Evolutionary conservation across 768 basidiomycete species (phyloP), one percentile per base, ranked within the genome.

Genomic region (Psilocybe cyanescens): DNA sequence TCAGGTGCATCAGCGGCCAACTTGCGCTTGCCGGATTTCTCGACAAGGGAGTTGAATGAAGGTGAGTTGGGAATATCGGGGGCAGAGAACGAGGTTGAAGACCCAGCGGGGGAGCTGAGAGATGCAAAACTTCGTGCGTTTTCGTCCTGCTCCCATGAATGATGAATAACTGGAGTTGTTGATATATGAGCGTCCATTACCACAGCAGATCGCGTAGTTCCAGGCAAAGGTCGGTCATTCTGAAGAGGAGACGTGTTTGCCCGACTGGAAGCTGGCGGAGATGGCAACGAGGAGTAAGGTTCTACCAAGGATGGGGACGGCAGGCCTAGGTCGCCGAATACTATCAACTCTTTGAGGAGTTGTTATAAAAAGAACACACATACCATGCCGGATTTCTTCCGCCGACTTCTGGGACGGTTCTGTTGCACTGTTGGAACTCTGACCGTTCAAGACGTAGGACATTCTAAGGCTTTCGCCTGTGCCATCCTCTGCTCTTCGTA

Each of bases 401-500:
- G 19, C 12, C 16, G 30, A 45, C 17, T 48, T 53, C 8, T 31
- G 53, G 3, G 52, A 46, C 19, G 33, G 44, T 33, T 33, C 56
- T 12, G 8, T 16, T n/a, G 30, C 29, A 28, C 56, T 62, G 45
- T 14, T 47, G 8, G 31, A 48, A 2, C 56, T 30, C 6, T 35
- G 50, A 14, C 56, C 51, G 9, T 41, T 14, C 29, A 62, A 62
- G 33, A 59, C 47, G 19, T 61, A 65, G 19, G 58, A 65, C n/a
- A 71, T 45, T 16, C 59, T 52, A 58, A 78, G 61, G 30, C 76
- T 78, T 35, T 78, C 76, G n/a, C 80, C 81, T 12, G 72, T 58
- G 3, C 78, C 81, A 62, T 83, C 81, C 58, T 83, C 83, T 1
- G 73, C 75, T 58, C 81, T 74, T 63, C 75, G 71, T 52, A 79